These are phyloP conservation scores for Psilocybe cyanescens DNA, from an alignment of 768 basidiomycete species.

Conservation along the genomic window DNA sequence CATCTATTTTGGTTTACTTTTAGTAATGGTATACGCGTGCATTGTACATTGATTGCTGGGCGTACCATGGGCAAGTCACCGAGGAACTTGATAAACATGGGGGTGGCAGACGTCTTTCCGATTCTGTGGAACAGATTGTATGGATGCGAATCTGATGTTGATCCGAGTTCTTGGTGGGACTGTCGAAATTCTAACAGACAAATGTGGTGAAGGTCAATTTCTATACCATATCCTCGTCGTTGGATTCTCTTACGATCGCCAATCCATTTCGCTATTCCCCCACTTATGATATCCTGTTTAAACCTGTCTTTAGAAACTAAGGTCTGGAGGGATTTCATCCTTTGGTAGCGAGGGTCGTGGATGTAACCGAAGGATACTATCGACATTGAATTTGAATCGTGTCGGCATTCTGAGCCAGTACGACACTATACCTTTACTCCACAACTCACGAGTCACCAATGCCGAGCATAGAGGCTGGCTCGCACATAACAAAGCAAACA, in stretches of 20 bases:
- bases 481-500: conserved; percentile 39
- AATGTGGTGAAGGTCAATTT: background rate
- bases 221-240: background rate
- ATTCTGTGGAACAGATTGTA: conserved; percentile 16
- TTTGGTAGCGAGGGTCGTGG: conserved; percentile 30
- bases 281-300: conserved; percentile 42
- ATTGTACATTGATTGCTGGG: background rate
- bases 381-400: background rate
- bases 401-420: no score
- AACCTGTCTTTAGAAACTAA: conserved; percentile 28
- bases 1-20: conserved; percentile 24
- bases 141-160: conserved; percentile 25
- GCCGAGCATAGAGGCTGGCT: conserved; percentile 30
- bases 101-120: conserved; percentile 10
- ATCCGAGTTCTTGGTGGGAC: conserved; percentile 24
- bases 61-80: conserved; percentile 37
- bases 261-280: conserved; percentile 36
- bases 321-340: conserved; percentile 33
- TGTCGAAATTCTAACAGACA: conserved; percentile 31
- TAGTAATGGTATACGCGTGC: background rate
- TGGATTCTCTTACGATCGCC: conserved; percentile 24
- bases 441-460: conserved; percentile 24
- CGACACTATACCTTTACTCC: conserved; percentile 29
- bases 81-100: conserved; percentile 21
- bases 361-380: conserved; percentile 33